Evolutionary conservation across 331 rosid species (phyloP).

Genomic region (Cydonia oblonga): DNA sequence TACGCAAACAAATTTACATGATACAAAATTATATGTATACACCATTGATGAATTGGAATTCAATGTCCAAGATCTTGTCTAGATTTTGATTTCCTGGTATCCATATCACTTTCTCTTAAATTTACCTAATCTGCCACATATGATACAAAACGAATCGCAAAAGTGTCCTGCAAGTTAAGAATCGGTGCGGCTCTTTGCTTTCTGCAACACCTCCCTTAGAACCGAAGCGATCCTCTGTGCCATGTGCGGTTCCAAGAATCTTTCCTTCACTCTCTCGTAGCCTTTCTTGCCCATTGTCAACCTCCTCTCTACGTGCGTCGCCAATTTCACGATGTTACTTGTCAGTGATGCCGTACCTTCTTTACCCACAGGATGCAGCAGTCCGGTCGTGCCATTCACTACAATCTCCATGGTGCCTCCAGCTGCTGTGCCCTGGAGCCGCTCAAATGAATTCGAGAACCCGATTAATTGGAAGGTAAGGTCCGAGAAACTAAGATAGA

Average conservation of each 20-base stretch:
- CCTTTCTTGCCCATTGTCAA: conserved; percentile 82
- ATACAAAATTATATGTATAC: background rate
- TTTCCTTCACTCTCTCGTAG: conserved; percentile 62
- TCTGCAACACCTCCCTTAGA: conserved; percentile 56
- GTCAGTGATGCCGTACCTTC: conserved; percentile 58
- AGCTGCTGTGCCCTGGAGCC: conserved; percentile 73
- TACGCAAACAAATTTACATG: background rate
- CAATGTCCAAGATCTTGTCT: background rate
- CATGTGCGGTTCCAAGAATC: conserved; percentile 78
- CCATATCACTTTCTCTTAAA: background rate
- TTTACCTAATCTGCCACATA: conserved; percentile 8
- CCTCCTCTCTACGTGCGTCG: conserved; percentile 80
- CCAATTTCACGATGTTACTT: conserved; percentile 61
- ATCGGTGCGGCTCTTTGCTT: conserved; percentile 32
- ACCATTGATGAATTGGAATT: background rate
- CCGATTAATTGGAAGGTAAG: background rate
- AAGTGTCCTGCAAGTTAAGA: background rate
- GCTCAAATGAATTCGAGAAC: background rate
- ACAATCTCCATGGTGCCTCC: conserved; percentile 95
- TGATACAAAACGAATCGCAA: background rate
- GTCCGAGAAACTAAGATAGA: too few species aligned
- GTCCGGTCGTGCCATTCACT: conserved; percentile 64
- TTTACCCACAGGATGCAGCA: conserved; percentile 70
- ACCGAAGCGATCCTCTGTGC: conserved; percentile 66
- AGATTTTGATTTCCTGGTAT: too few species aligned